phyloP scores from a whole-genome alignment of 73 alveolate species.

The Uronychia setigera region DNA sequence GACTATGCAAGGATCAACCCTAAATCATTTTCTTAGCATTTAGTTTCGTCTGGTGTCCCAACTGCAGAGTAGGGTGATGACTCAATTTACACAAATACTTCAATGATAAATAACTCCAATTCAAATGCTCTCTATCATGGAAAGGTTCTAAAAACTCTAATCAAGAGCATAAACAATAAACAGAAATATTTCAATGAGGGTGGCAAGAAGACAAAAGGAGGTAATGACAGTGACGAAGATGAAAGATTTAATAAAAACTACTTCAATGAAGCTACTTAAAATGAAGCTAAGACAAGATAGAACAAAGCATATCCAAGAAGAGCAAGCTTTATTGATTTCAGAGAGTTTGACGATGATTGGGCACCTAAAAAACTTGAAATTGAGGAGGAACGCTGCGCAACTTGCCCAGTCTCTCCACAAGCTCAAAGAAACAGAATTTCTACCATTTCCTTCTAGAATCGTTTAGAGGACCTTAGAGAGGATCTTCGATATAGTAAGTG shows the following conservation, averaged over 20 bases:
- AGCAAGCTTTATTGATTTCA: slow-evolving; percentile 32
- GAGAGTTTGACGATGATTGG: slow-evolving; percentile 40
- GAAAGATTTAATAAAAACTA: too few relatives aligned
- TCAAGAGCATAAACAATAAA: neutral
- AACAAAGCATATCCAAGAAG: neutral
- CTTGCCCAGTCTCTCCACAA: slow-evolving; percentile 24
- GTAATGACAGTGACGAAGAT: too few relatives aligned
- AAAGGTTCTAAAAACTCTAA: neutral
- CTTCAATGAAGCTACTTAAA: neutral
- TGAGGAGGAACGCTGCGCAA: slow-evolving; percentile 37
- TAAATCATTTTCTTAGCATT: slow-evolving; percentile 3
- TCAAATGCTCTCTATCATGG: neutral
- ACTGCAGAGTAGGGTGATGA: slow-evolving; percentile 2
- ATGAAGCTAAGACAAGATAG: neutral
- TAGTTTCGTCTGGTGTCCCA: slow-evolving; percentile 18
- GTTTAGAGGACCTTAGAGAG: slow-evolving; percentile 20
- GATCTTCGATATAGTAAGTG: slow-evolving; percentile 8
- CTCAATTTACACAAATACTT: neutral
- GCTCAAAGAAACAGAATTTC: neutral
- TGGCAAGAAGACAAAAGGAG: too few relatives aligned
- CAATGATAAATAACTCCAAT: neutral
- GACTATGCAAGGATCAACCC: neutral
- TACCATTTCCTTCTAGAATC: slow-evolving; percentile 27
- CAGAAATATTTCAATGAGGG: neutral
- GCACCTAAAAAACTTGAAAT: slow-evolving; percentile 1